Evolutionary conservation across 768 basidiomycete species (phyloP), one percentile per base, ranked within the genome.

Genomic region (Paxillus rubicundulus): DNA sequence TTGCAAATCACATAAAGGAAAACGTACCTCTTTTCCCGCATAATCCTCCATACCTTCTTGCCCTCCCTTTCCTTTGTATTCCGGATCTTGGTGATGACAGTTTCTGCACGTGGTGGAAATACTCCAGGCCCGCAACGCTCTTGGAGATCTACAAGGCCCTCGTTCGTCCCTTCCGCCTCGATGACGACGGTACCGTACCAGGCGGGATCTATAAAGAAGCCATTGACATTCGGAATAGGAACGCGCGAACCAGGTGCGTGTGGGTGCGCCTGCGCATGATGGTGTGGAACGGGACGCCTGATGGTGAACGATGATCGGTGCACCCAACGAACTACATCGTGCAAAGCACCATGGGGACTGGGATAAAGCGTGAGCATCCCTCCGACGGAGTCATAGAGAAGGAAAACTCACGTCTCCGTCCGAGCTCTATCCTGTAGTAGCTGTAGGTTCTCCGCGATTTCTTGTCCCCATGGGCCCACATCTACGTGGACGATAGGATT

Each of bases 111-210:
- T 0, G 82, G 82, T 28, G 88, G 85, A 62, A 87, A 87, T 9
- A 75, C 82, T 0, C 82, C 81, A 8, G 78, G 78, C 1, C 86
- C 81, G 68, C 89, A 90, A 4, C 90, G 79, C 45, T 76, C 78
- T 58, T 87, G 86, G 55, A 94, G 74, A 68, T 92, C 92, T 17
- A 79, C 82, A 21, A 92, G 77, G 9, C 87, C 84, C 62, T 94
- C 92, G 64, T 92, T 87, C 39, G 92, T 93, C 36, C 90, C 90
- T 64, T 92, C 89, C 10, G 88, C 84, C 73, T 94, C 91, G 21
- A 94, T 79, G 24, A 93, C 80, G 41, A 94, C 79, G 0, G 80
- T 86, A 3, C 92, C 92, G 60, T 85, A 87, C 91, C 91, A 94
- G 38, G 86, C 85, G 4, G 84, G 71, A 64, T 93, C 89, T 13